Evolutionary conservation across 257 asterid species (phyloP).

Genomic region (Gentiana dahurica): DNA sequence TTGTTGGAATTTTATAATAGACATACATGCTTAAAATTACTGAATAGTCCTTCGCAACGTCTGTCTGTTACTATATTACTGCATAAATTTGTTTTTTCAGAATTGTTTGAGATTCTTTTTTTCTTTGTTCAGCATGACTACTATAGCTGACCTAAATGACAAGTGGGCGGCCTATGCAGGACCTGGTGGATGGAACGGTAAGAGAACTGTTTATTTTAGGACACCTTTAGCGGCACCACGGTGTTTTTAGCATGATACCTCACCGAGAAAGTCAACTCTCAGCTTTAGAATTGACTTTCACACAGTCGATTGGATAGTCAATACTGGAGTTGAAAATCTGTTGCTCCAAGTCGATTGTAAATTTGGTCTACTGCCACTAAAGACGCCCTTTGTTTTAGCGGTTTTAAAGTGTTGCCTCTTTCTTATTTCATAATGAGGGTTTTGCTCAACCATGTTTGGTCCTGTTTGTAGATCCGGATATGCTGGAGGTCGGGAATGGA

Average conservation of each 20-base stretch:
- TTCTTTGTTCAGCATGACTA: constrained; percentile 71
- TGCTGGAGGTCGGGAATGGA: constrained; percentile 97
- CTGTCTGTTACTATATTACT: not conserved
- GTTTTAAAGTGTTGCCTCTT: not conserved
- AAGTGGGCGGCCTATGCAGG: constrained; percentile 99
- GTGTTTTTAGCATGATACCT: too few species aligned
- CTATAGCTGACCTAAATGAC: constrained; percentile 81
- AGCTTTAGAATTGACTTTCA: too few species aligned
- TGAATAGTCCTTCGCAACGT: too few species aligned
- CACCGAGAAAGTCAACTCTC: too few species aligned
- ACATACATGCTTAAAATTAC: too few species aligned
- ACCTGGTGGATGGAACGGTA: constrained; percentile 99
- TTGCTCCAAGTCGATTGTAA: too few species aligned
- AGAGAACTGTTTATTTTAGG: constrained; percentile 5
- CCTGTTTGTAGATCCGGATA: constrained; percentile 75
- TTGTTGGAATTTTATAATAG: too few species aligned
- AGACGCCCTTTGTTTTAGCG: too few species aligned
- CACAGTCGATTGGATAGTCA: too few species aligned
- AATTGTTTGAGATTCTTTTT: constrained; percentile 10
- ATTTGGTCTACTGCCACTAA: too few species aligned
- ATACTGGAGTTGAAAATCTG: too few species aligned
- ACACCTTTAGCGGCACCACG: too few species aligned
- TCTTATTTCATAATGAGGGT: not conserved
- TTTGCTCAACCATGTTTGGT: constrained; percentile 3
- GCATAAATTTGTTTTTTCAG: not conserved